A percentile compares a stretch with the other conserved stretches of the same genome.
These are phyloP conservation scores for Boletales sp. DNA, from an alignment of 768 basidiomycete genomes.

Conservation along the genomic window DNA sequence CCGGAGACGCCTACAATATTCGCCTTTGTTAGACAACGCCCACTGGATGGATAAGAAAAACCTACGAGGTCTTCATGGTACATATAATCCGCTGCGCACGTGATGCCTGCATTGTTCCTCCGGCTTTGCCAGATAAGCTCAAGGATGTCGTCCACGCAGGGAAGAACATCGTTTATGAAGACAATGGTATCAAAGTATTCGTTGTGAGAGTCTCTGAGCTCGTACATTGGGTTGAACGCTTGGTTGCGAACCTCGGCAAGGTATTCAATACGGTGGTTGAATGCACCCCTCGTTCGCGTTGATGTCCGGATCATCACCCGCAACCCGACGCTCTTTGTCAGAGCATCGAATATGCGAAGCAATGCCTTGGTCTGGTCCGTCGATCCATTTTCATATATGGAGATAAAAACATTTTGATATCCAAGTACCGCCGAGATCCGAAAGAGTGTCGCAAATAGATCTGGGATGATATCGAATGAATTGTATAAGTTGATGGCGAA, in stretches of 20 bases:
- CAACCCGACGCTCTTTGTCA: conserved; percentile 86
- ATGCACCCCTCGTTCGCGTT: conserved; percentile 88
- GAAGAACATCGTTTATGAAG: conserved; percentile 99
- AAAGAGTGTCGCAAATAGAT: conserved; percentile 95
- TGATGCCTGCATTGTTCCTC: conserved; percentile 93
- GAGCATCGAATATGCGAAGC: conserved; percentile 89
- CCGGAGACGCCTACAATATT: conserved; percentile 60
- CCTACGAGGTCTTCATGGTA: conserved; percentile 91
- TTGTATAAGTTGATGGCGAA: conserved; percentile 99
- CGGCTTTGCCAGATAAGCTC: conserved; percentile 97
- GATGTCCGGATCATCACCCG: conserved; percentile 91
- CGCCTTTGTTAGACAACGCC: background rate
- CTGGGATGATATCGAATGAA: conserved; percentile 97
- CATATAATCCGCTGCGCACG: conserved; percentile 99
- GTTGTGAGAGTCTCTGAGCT: conserved; percentile 85
- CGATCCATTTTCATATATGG: conserved; percentile 99
- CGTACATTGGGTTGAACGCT: conserved; percentile 93
- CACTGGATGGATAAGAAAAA: conserved; percentile 8
- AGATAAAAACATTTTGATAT: conserved; percentile 97
- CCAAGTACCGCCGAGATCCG: conserved; percentile 88
- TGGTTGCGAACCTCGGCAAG: conserved; percentile 99
- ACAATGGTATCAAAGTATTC: conserved; percentile 96
- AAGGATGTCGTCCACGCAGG: conserved; percentile 95
- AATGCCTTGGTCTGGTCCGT: conserved; percentile 97
- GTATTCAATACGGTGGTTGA: conserved; percentile 99